Evolutionary conservation across 164 flowering plant species (phyloP), one percentile per base, ranked within the genome.

Genomic region (Nymphaea thermarum): DNA sequence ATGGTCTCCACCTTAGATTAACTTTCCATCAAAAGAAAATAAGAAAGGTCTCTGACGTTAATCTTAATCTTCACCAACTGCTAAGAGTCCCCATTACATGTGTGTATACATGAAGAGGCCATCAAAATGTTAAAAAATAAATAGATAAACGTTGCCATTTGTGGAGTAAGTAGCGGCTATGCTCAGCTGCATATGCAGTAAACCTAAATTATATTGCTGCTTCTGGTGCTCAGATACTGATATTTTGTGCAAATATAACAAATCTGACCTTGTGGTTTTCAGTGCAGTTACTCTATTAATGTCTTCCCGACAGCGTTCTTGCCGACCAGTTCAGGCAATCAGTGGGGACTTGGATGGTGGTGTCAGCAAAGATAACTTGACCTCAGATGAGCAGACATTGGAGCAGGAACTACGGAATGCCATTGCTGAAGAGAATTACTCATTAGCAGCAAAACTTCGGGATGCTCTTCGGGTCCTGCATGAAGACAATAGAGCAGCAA

Each of bases 381-480:
- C 78, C 67, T 60, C 80, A 68, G 86, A 85, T 75, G 91, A 85
- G 71, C 79, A 90, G 71, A 78, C 83, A 6, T 80, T 89, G 65
- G 83, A 83, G 77, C 83, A 62, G 63, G 91, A 91, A n/a, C 73
- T 94, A 4, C 82, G 82, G 75, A 68, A 45, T 17, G 97, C 99
- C 12, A 83, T 94, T 65, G 78, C 85, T 62, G 83, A 85, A 73
- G 99, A 94, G 74, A 84, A 93, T 74, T 91, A 93, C 69, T 78
- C 82, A 0, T 68, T 73, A 74, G 98, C 98, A 42, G 98, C 98
- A 64, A 81, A 84, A 77, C 82, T 93, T 69, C 79, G 97, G 80
- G 98, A 93, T 66, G 83, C 69, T 68, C 93, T 94, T 11, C 79
- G 75, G 59, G 43, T 70, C 62, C 91, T 91, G 43, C 87, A 84